Evolutionary conservation across 176 grass and related monocot genomes (phyloP).

Genomic region (Saccharum officinarum): DNA sequence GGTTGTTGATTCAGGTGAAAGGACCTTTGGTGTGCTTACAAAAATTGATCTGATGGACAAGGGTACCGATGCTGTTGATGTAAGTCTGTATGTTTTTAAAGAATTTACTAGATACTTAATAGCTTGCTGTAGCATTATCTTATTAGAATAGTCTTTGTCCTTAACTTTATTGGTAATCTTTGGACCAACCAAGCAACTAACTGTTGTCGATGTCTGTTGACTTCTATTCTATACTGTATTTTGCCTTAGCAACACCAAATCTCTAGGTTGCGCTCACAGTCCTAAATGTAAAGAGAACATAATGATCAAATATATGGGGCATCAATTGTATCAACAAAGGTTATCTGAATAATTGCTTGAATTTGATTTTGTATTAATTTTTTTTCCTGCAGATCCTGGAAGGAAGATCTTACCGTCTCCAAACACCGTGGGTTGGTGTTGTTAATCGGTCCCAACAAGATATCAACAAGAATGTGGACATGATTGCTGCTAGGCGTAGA

Average conservation of each 20-base stretch:
- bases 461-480: conserved; percentile 99
- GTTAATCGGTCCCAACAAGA: conserved; percentile 98
- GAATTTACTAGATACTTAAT: background rate
- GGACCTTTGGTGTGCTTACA: conserved; percentile 96
- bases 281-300: background rate
- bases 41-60: conserved; percentile 99
- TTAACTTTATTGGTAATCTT: background rate
- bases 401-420: conserved; percentile 87
- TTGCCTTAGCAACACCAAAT: background rate
- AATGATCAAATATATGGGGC: background rate
- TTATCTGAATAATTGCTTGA: background rate
- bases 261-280: background rate
- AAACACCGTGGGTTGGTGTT: conserved; percentile 94
- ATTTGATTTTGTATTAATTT: conserved; percentile 1
- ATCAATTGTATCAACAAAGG: background rate
- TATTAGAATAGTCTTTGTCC: background rate
- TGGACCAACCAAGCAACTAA: background rate
- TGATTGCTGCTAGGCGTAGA: conserved; percentile 95
- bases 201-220: background rate
- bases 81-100: conserved; percentile 53
- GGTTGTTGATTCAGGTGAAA: conserved; percentile 71
- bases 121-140: background rate
- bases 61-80: conserved; percentile 98
- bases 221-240: background rate
- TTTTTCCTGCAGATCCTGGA: conserved; percentile 74